phyloP scores from a whole-genome alignment of 2,329 filamentous ascomycete genomes.

The Teratosphaeria viscida region DNA sequence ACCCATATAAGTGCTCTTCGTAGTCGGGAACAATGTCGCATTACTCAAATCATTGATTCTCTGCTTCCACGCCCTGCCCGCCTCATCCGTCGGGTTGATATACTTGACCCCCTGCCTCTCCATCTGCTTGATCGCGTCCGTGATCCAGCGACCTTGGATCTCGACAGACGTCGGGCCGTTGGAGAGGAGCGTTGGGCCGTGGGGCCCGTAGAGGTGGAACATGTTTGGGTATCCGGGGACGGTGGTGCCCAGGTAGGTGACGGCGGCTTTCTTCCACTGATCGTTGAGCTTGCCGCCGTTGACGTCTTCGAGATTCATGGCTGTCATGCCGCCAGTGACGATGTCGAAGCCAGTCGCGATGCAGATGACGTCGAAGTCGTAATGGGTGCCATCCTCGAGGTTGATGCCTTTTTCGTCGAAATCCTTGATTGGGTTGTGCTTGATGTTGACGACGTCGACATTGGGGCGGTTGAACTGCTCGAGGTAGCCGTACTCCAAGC shows the following conservation, averaged over 20 bases:
- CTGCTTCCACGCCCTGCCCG: conserved; percentile 21
- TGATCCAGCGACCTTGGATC: conserved; percentile 35
- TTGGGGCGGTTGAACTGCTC: conserved; percentile 31
- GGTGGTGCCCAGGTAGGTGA: conserved; percentile 35
- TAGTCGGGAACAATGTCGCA: conserved; percentile 20
- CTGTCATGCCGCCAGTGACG: conserved; percentile 22
- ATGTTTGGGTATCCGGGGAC: conserved; percentile 27
- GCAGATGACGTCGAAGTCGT: conserved; percentile 34
- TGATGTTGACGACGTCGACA: conserved; percentile 34
- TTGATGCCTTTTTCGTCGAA: conserved; percentile 35
- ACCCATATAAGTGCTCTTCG: conserved; percentile 17
- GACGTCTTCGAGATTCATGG: conserved; percentile 24
- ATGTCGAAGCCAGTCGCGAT: conserved; percentile 37
- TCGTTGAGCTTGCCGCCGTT: conserved; percentile 20
- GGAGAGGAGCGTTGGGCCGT: conserved; percentile 32
- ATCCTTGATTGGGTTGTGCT: conserved; percentile 29
- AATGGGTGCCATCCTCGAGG: conserved; percentile 28
- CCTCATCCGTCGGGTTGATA: conserved; percentile 21
- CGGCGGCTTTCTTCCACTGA: conserved; percentile 25
- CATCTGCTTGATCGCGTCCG: conserved; percentile 28
- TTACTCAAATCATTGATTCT: conserved; percentile 19
- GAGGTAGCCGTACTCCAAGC: conserved; percentile 36
- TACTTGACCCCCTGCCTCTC: conserved; percentile 18
- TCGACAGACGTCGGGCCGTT: conserved; percentile 38
- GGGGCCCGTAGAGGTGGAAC: conserved; percentile 32